phyloP scores from a whole-genome alignment of 352 stramenopile genomes.

The Pythium monospermum region DNA sequence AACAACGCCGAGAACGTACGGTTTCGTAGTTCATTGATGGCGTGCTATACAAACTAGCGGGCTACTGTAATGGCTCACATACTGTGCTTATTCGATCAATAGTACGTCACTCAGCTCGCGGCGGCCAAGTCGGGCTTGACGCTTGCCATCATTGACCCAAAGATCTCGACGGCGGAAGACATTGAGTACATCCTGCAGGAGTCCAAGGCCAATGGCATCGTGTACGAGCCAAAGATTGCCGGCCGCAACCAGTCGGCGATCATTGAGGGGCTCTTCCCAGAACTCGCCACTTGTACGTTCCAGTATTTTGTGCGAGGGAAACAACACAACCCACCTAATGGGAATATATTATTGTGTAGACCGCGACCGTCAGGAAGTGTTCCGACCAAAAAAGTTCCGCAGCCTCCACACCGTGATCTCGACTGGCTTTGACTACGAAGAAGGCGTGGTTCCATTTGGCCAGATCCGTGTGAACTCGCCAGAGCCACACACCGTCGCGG shows the following conservation, averaged over 20 bases:
- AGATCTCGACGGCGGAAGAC: conserved; percentile 67
- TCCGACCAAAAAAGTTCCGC: conserved; percentile 78
- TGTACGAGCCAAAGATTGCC: conserved; percentile 83
- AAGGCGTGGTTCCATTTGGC: conserved; percentile 73
- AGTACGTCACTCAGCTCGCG: conserved; percentile 76
- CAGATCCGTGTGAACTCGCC: conserved; percentile 79
- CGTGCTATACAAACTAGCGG: too few species aligned
- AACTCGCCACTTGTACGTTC: conserved; percentile 66
- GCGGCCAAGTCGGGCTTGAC: conserved; percentile 81
- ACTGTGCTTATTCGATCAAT: neutral
- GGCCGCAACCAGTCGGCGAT: conserved; percentile 71
- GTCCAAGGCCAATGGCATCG: conserved; percentile 64
- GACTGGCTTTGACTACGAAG: conserved; percentile 62
- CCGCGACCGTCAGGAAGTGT: conserved; percentile 46
- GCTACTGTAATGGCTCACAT: neutral
- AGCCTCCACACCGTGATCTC: conserved; percentile 83
- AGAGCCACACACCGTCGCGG: conserved; percentile 55
- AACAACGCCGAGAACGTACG: conserved; percentile 77
- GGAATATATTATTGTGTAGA: conserved; percentile 32
- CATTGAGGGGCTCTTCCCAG: conserved; percentile 65
- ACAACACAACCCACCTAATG: too few species aligned
- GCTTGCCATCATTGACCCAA: conserved; percentile 73
- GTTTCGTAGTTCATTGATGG: too few species aligned
- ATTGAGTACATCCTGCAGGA: conserved; percentile 82
- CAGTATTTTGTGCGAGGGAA: neutral